phyloP scores from a whole-genome alignment of 768 basidiomycete species.

The Pleurotus ostreatus region DNA sequence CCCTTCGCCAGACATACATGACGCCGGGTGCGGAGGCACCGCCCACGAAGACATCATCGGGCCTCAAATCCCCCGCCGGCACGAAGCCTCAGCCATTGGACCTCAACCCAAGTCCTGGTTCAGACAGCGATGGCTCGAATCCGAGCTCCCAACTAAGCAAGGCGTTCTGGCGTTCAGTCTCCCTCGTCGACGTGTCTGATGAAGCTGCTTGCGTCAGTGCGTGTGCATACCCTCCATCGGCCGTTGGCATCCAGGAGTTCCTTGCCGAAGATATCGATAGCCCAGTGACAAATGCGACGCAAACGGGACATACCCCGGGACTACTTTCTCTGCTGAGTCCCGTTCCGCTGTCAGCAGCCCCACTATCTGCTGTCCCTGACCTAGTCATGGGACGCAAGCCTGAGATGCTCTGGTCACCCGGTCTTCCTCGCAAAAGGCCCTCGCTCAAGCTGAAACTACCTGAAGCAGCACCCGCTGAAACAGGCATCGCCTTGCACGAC shows the following conservation, averaged over 20 bases:
- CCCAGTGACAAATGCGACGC: constrained; percentile 1
- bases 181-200: constrained; percentile 23
- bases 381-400: constrained; percentile 39
- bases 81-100: constrained; percentile 22
- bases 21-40: constrained; percentile 21
- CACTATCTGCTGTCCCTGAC: constrained; percentile 21
- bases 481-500: background rate
- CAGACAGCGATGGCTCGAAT: constrained; percentile 7
- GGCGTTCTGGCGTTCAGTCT: constrained; percentile 44
- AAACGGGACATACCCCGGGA: constrained; percentile 9
- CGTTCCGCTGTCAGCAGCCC: constrained; percentile 11
- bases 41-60: constrained; percentile 20
- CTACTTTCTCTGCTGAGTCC: constrained; percentile 9
- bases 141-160: constrained; percentile 26
- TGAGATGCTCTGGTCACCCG: constrained; percentile 40
- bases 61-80: constrained; percentile 19
- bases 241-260: constrained; percentile 24
- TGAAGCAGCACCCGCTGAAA: no score
- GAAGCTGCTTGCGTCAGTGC: constrained; percentile 16
- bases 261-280: background rate
- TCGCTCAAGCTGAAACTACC: constrained; percentile 7
- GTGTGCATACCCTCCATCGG: constrained; percentile 17
- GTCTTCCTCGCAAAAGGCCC: constrained; percentile 23
- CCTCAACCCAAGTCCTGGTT: constrained; percentile 2
- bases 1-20: constrained; percentile 13